A percentile compares a stretch with the other conserved stretches of the same genome.
Conservation (phyloP, 805 yeast species). For the Crinitomyces ghanaensis region DNA sequence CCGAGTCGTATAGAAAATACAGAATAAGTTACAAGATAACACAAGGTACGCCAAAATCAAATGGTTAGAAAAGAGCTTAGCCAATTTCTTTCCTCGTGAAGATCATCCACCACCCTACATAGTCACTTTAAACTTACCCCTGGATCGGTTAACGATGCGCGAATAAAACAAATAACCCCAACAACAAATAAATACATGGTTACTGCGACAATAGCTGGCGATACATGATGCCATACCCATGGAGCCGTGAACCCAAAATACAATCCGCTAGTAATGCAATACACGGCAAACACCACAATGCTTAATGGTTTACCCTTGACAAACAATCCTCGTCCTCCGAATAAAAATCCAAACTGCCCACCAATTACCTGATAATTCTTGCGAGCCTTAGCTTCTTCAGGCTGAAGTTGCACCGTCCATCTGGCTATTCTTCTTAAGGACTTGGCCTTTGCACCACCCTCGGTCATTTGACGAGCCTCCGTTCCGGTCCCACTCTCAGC, state of each 20-base stretch:
- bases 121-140: constrained; percentile 34
- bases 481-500: background rate
- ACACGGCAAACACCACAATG: constrained; percentile 25
- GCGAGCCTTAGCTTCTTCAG: background rate
- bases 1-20: background rate
- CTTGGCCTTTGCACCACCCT: too few relatives aligned
- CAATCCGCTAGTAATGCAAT: constrained; percentile 39
- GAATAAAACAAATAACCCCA: constrained; percentile 37
- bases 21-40: background rate
- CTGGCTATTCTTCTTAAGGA: background rate
- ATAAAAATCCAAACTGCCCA: constrained; percentile 31
- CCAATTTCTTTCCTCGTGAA: too few relatives aligned
- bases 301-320: constrained; percentile 31
- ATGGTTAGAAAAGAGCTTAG: too few relatives aligned
- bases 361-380: constrained; percentile 3
- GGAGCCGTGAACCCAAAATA: constrained; percentile 38
- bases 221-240: constrained; percentile 47
- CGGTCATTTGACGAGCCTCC: too few relatives aligned
- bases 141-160: constrained; percentile 53
- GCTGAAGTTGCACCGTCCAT: constrained; percentile 1
- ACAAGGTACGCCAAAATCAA: background rate
- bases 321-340: constrained; percentile 55
- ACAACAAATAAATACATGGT: constrained; percentile 50
- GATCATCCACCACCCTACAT: background rate
- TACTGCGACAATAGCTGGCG: constrained; percentile 45